Evolutionary conservation across 2,329 filamentous ascomycete species (phyloP).

Genomic region (Ophiocordyceps australis): DNA sequence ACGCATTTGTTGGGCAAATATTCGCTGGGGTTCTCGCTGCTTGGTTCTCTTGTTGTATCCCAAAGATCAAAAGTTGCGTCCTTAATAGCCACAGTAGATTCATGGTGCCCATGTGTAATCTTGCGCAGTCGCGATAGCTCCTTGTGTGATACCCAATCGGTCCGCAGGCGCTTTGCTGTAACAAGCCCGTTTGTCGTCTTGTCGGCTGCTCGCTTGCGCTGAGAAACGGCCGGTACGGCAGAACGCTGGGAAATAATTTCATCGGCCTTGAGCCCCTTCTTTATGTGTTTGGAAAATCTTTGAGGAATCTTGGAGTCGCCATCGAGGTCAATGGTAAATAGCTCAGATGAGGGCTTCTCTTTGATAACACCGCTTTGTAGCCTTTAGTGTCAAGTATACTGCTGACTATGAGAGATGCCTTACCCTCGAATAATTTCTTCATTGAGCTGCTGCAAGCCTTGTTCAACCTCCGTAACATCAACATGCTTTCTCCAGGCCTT

Average conservation of each 20-base stretch:
- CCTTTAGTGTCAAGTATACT: slow-evolving; percentile 4
- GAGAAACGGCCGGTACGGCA: slow-evolving; percentile 58
- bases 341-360: slow-evolving; percentile 65
- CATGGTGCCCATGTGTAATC: slow-evolving; percentile 57
- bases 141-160: slow-evolving; percentile 66
- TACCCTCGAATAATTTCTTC: slow-evolving; percentile 86
- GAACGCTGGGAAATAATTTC: slow-evolving; percentile 82
- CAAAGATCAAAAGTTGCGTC: slow-evolving; percentile 66
- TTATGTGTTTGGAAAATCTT: slow-evolving; percentile 44
- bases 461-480: slow-evolving; percentile 70
- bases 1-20: slow-evolving; percentile 50
- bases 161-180: slow-evolving; percentile 56
- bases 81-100: slow-evolving; percentile 32
- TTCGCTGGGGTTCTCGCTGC: slow-evolving; percentile 19
- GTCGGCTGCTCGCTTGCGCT: slow-evolving; percentile 56
- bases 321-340: slow-evolving; percentile 67
- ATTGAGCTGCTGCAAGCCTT: slow-evolving; percentile 68
- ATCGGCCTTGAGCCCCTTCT: slow-evolving; percentile 74
- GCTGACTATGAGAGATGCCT: slow-evolving; percentile 6
- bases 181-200: slow-evolving; percentile 58
- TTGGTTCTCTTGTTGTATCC: slow-evolving; percentile 26
- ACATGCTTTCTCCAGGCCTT: slow-evolving; percentile 99
- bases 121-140: slow-evolving; percentile 63
- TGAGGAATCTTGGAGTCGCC: slow-evolving; percentile 50
- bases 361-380: slow-evolving; percentile 56